Conservation (phyloP, 257 asterid genomes). For the Gardenia jasminoides region DNA sequence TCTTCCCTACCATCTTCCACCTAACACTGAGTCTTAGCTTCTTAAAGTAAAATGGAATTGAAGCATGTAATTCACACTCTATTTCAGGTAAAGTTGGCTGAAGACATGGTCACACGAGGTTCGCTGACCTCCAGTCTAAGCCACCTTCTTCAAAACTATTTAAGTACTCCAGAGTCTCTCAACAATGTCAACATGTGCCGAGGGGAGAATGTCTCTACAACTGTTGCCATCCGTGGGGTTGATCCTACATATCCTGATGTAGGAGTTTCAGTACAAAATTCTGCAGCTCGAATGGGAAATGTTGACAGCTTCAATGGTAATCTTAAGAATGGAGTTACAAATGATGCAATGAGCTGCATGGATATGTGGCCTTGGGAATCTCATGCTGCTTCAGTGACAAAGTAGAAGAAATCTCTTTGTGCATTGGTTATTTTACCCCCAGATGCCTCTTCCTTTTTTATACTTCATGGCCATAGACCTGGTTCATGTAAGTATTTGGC, state of each 20-base stretch:
- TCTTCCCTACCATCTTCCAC: too few relatives aligned
- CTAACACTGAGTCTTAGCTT: background rate
- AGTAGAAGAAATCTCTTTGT: conserved; percentile 20
- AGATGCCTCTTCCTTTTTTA: background rate
- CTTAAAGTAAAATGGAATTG: background rate
- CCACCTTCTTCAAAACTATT: conserved; percentile 71
- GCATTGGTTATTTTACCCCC: background rate
- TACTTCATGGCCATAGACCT: too few relatives aligned
- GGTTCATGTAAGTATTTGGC: too few relatives aligned
- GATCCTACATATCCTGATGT: conserved; percentile 29
- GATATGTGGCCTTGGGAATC: conserved; percentile 70
- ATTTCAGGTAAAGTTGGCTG: conserved; percentile 80
- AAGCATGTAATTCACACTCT: background rate
- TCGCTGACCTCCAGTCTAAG: conserved; percentile 68
- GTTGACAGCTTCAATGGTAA: conserved; percentile 35
- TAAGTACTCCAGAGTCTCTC: conserved; percentile 52
- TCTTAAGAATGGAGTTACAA: conserved; percentile 34
- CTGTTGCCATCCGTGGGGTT: conserved; percentile 32
- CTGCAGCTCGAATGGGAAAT: conserved; percentile 24
- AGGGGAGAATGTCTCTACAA: conserved; percentile 40
- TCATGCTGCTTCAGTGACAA: conserved; percentile 42
- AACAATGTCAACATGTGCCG: conserved; percentile 28
- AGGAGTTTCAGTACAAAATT: conserved; percentile 26
- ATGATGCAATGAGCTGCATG: conserved; percentile 32
- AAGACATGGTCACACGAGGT: conserved; percentile 81